A percentile compares a stretch with the other conserved stretches of the same genome.
Conservation (phyloP, 78 protist genomes). For the Dictyostelium purpureum region DNA sequence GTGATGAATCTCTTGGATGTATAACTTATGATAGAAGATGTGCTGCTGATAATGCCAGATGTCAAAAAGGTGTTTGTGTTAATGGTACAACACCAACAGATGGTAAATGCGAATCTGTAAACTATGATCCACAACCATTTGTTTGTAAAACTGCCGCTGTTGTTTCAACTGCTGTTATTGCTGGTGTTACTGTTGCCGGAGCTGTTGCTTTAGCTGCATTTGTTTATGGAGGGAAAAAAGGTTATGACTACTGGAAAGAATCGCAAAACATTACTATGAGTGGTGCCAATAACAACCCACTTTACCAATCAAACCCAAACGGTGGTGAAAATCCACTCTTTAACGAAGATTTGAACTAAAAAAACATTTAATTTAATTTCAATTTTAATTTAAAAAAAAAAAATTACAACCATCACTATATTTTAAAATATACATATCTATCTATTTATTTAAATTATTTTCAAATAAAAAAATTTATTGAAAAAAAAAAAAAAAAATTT, state of each 20-base stretch:
- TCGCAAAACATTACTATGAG: not conserved
- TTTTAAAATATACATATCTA: not conserved
- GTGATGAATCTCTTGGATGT: slow-evolving; percentile 45
- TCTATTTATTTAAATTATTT: too few relatives aligned
- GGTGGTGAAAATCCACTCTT: slow-evolving; percentile 18
- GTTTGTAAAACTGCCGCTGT: slow-evolving; percentile 6
- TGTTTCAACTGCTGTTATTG: slow-evolving; percentile 19
- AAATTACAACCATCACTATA: not conserved
- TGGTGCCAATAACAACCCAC: slow-evolving; percentile 5
- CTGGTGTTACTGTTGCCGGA: slow-evolving; percentile 25
- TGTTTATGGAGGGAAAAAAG: slow-evolving; percentile 31
- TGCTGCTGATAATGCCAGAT: slow-evolving; percentile 16
- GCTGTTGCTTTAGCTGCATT: slow-evolving; percentile 29
- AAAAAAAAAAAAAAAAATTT: too few relatives aligned
- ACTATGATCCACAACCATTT: slow-evolving; percentile 30
- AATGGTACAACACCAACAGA: not conserved
- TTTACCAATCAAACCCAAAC: not conserved
- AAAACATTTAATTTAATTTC: too few relatives aligned
- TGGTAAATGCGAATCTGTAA: slow-evolving; percentile 1
- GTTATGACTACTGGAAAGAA: slow-evolving; percentile 44
- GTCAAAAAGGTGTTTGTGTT: slow-evolving; percentile 23
- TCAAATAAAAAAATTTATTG: too few relatives aligned
- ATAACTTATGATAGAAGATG: not conserved
- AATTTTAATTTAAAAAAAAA: not conserved
- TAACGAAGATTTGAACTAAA: not conserved